A percentile compares a stretch with the other conserved stretches of the same genome.
Evolutionary conservation across 2,329 filamentous ascomycete genomes (phyloP).

Genomic region (Chrysosporium queenslandicum): DNA sequence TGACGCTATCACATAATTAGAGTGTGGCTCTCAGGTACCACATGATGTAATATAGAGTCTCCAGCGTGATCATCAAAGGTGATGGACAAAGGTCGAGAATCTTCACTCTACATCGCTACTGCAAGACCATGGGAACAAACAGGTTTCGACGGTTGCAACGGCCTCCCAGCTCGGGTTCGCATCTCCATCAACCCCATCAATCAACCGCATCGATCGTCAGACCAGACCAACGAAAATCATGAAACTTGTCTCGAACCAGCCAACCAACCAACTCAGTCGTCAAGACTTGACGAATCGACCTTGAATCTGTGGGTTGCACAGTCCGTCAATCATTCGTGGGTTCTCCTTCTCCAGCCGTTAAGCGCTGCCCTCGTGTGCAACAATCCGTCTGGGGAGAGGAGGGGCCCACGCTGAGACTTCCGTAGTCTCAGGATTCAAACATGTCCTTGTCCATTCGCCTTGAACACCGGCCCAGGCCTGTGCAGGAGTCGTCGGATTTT

Average conservation of each 20-base stretch:
- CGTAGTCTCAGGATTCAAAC: slow-evolving; percentile 7
- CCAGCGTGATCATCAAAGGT: not conserved
- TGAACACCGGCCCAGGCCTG: not conserved
- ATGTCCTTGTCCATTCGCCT: not conserved
- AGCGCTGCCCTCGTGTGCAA: not conserved
- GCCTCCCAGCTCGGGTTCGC: no score
- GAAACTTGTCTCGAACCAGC: slow-evolving; percentile 4
- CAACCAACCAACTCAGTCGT: not conserved
- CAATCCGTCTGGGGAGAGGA: not conserved
- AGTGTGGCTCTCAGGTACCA: slow-evolving; percentile 7
- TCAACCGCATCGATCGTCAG: no score
- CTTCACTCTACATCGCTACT: no score
- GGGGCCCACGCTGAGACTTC: not conserved
- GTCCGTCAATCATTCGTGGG: not conserved
- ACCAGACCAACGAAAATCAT: not conserved
- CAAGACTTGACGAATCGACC: not conserved
- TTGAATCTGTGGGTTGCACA: not conserved
- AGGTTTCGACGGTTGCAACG: not conserved
- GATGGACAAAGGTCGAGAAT: not conserved
- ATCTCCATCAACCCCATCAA: no score
- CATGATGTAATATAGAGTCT: slow-evolving; percentile 2
- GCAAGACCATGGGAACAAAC: not conserved
- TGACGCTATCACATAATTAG: slow-evolving; percentile 3
- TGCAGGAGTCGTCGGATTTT: not conserved
- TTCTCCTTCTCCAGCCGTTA: not conserved